phyloP scores from a whole-genome alignment of 345 rosid species.

The Raphanus sativus region DNA sequence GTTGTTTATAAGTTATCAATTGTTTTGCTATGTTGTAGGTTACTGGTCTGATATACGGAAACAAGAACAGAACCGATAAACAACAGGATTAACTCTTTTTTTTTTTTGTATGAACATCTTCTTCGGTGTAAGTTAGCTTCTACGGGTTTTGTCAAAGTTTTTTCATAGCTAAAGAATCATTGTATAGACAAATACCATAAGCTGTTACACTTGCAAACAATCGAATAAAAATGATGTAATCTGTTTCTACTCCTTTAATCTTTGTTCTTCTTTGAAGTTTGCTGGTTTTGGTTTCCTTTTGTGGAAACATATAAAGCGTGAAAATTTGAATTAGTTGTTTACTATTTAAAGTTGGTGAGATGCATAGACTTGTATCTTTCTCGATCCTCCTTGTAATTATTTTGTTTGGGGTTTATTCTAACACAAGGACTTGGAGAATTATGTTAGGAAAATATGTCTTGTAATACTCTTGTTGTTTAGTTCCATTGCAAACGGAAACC shows the following conservation, averaged over 20 bases:
- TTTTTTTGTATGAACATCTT: neutral
- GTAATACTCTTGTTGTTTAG: neutral
- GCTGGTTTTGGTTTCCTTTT: neutral
- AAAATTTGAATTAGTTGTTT: neutral
- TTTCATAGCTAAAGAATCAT: conserved; percentile 7
- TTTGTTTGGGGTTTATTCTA: neutral
- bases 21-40: too few species aligned
- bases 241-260: neutral
- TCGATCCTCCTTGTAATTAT: too few species aligned
- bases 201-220: conserved; percentile 4
- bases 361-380: too few species aligned
- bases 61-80: conserved; percentile 47
- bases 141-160: conserved; percentile 22
- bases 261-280: neutral
- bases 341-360: too few species aligned
- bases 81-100: conserved; percentile 17
- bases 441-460: neutral
- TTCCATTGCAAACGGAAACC: neutral
- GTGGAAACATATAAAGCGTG: neutral
- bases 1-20: too few species aligned
- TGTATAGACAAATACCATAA: conserved; percentile 24
- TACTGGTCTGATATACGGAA: conserved; percentile 68
- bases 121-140: conserved; percentile 21
- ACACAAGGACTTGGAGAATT: neutral
- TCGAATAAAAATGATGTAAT: conserved; percentile 9